A percentile compares a stretch with the other conserved stretches of the same genome.
These are phyloP conservation scores for Rubia tinctorum DNA, from an alignment of 305 asterid species.

Conservation along the genomic window DNA sequence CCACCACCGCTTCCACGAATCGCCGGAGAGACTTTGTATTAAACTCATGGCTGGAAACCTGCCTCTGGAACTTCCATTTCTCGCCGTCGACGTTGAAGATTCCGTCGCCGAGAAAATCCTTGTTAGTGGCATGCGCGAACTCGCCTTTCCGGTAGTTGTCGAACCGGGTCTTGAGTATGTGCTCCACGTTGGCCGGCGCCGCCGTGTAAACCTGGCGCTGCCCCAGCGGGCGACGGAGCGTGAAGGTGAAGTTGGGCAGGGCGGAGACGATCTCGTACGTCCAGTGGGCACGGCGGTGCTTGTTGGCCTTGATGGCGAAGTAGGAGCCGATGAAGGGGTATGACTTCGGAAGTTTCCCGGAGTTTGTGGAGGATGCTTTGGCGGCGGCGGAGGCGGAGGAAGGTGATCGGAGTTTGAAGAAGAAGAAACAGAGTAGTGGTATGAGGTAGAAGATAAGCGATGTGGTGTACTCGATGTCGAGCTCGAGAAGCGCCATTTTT, in stretches of 20 bases:
- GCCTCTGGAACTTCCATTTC: conserved; percentile 27
- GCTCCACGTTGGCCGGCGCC: conserved; percentile 24
- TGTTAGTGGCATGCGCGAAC: conserved; percentile 3
- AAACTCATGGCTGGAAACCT: conserved; percentile 27
- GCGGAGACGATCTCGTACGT: conserved; percentile 15
- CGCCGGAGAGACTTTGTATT: conserved; percentile 23
- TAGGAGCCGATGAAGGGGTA: conserved; percentile 36
- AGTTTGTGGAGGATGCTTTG: neutral
- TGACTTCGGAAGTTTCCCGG: conserved; percentile 22
- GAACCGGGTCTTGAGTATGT: conserved; percentile 28
- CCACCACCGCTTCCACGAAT: conserved; percentile 24
- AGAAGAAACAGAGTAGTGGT: conserved; percentile 18
- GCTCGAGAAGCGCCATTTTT: neutral
- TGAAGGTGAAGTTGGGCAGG: conserved; percentile 25
- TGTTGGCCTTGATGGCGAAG: conserved; percentile 20
- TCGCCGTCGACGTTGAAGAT: conserved; percentile 28
- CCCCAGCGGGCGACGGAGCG: conserved; percentile 27
- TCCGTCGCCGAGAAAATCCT: conserved; percentile 29
- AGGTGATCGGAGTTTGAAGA: conserved; percentile 6
- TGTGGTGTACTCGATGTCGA: neutral
- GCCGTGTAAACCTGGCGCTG: conserved; percentile 23
- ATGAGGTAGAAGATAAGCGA: conserved; percentile 24
- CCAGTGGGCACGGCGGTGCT: conserved; percentile 27
- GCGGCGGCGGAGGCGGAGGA: too few species aligned
- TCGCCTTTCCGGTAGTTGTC: conserved; percentile 23